phyloP scores from a whole-genome alignment of 306 rosid species.

The Prunus mongolica region DNA sequence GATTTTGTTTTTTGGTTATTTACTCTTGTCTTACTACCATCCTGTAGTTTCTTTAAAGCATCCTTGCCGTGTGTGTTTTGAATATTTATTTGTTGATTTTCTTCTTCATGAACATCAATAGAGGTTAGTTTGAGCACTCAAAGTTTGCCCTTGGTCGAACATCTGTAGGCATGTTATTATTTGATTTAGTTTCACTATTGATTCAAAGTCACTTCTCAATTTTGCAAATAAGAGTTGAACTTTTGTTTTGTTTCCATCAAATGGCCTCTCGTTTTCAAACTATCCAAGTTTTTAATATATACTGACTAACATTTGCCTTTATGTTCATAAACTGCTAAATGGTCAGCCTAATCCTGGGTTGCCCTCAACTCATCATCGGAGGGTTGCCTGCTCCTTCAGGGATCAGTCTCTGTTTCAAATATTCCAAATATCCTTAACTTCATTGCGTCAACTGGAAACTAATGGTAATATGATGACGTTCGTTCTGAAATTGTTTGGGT shows the following conservation, averaged over 20 bases:
- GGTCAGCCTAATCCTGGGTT: constrained; percentile 82
- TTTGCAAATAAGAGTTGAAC: not conserved
- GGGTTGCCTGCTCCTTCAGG: constrained; percentile 94
- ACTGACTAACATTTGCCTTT: constrained; percentile 11
- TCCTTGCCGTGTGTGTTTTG: not conserved
- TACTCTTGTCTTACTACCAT: not conserved
- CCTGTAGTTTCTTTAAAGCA: not conserved
- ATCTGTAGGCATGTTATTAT: not conserved
- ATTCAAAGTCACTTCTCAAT: not conserved
- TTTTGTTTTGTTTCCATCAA: not conserved
- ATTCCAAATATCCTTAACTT: constrained; percentile 91
- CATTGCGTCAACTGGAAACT: constrained; percentile 78
- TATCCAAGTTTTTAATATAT: too few relatives aligned
- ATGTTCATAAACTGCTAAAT: constrained; percentile 32
- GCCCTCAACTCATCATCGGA: constrained; percentile 95
- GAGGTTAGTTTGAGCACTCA: not conserved
- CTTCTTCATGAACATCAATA: not conserved
- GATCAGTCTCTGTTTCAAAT: constrained; percentile 86
- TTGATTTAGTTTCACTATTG: not conserved
- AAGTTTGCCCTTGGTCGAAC: not conserved
- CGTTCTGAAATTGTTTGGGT: not conserved
- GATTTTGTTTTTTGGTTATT: not conserved
- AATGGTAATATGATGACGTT: constrained; percentile 56
- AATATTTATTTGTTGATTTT: not conserved
- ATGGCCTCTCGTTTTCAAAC: not conserved